These are phyloP conservation scores for Nitzschia putrida DNA, from an alignment of 108 stramenopile genomes.

Conservation along the genomic window DNA sequence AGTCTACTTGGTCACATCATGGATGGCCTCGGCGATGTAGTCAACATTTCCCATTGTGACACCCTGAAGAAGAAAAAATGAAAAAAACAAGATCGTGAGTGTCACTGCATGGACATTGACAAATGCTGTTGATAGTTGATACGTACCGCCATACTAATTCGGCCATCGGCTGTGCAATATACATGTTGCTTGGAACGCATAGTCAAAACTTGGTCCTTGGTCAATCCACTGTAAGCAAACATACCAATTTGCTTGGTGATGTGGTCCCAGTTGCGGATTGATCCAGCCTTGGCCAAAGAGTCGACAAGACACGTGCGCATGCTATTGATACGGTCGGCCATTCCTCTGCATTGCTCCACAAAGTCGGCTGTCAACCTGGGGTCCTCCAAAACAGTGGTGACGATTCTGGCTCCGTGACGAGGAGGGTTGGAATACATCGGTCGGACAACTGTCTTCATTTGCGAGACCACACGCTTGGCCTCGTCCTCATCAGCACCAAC, in stretches of 20 bases:
- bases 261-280: constrained; percentile 90
- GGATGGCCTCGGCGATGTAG: constrained; percentile 92
- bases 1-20: constrained; percentile 86
- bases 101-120: neutral
- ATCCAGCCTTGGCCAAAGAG: constrained; percentile 80
- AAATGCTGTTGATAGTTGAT: neutral
- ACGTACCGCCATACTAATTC: constrained; percentile 96
- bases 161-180: constrained; percentile 97
- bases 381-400: constrained; percentile 86
- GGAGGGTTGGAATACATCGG: constrained; percentile 99
- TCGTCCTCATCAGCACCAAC: constrained; percentile 88
- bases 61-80: constrained; percentile 52
- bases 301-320: constrained; percentile 83
- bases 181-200: constrained; percentile 91
- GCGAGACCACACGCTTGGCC: constrained; percentile 89
- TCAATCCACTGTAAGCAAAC: constrained; percentile 98
- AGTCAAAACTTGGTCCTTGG: constrained; percentile 87
- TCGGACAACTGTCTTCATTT: constrained; percentile 95
- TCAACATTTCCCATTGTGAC: constrained; percentile 94
- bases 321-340: constrained; percentile 94
- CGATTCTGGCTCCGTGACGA: constrained; percentile 94
- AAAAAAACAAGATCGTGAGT: constrained; percentile 5
- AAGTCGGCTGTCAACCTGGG: constrained; percentile 80
- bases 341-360: constrained; percentile 90
- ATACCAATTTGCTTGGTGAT: constrained; percentile 94